Evolutionary conservation across 2,329 filamentous ascomycete genomes (phyloP).

Genomic region (Pseudogymnoascus sp.): DNA sequence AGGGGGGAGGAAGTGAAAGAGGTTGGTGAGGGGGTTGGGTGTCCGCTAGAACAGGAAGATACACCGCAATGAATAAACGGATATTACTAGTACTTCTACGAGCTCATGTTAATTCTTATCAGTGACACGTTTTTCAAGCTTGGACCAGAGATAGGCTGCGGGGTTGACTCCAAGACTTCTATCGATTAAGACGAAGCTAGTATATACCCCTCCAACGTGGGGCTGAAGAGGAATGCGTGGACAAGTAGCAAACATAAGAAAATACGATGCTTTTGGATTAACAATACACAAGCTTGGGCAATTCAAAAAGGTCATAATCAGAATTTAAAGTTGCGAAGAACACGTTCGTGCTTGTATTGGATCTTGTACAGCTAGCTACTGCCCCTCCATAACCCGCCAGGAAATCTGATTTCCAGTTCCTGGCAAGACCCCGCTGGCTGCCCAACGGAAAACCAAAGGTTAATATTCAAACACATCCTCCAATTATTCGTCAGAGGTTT

Average conservation of each 20-base stretch:
- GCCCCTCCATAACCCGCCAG: slow-evolving; percentile 19
- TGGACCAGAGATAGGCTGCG: slow-evolving; percentile 2
- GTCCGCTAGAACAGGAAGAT: background rate
- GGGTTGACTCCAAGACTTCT: background rate
- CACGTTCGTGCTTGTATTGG: slow-evolving; percentile 22
- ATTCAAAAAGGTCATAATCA: background rate
- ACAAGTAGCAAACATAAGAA: background rate
- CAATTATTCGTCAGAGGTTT: slow-evolving; percentile 5
- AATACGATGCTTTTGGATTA: no score
- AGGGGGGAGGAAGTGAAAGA: background rate
- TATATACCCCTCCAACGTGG: background rate
- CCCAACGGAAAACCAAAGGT: background rate
- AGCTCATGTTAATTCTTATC: background rate
- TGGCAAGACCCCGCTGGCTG: background rate
- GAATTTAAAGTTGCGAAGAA: slow-evolving; percentile 18
- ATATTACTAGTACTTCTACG: background rate
- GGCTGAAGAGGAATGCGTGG: background rate
- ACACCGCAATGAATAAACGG: background rate
- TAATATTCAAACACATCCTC: slow-evolving; percentile 1
- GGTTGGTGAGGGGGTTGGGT: background rate
- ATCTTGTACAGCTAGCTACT: slow-evolving; percentile 24
- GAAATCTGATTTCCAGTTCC: slow-evolving; percentile 6
- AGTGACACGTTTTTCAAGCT: background rate
- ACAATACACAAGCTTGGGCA: background rate
- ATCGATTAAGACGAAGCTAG: slow-evolving; percentile 5